These are phyloP conservation scores for Suhomyces yuchorum DNA, from an alignment of 1,139 yeast species.

Conservation along the genomic window DNA sequence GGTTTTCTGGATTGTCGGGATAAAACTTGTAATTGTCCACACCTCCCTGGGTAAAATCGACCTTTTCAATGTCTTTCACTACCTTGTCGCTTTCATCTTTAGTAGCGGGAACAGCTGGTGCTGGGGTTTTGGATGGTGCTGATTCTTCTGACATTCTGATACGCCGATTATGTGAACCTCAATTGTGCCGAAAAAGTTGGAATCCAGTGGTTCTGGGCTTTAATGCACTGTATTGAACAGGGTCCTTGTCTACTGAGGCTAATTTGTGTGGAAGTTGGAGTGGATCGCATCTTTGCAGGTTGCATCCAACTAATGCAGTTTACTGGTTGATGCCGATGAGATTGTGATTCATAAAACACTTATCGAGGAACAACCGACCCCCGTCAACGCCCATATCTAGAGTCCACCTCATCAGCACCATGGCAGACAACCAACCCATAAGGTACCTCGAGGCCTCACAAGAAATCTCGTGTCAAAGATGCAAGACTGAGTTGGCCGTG, in stretches of 20 bases:
- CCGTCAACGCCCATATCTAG: too few relatives aligned
- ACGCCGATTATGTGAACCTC: background rate
- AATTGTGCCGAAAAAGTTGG: background rate
- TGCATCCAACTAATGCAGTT: background rate
- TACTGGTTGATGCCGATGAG: slow-evolving; percentile 9
- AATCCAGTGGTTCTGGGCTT: background rate
- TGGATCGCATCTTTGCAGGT: slow-evolving; percentile 2
- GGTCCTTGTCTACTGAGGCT: background rate
- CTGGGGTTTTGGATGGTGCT: background rate
- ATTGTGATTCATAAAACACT: slow-evolving; percentile 1
- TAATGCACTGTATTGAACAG: background rate
- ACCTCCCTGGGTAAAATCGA: slow-evolving; percentile 60
- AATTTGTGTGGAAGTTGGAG: background rate
- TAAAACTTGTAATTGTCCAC: slow-evolving; percentile 65
- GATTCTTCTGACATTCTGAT: slow-evolving; percentile 2
- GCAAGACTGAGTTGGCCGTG: slow-evolving; percentile 50
- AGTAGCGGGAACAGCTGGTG: background rate
- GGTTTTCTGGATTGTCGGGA: slow-evolving; percentile 77
- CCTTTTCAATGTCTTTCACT: slow-evolving; percentile 45
- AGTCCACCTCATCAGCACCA: background rate
- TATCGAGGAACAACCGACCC: background rate
- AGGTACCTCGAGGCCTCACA: slow-evolving; percentile 20
- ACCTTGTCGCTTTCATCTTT: slow-evolving; percentile 28
- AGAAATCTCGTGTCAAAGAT: slow-evolving; percentile 44
- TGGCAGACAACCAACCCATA: slow-evolving; percentile 19